These are phyloP conservation scores for Plasmopara muralis DNA, from an alignment of 352 stramenopile genomes.

Conservation along the genomic window DNA sequence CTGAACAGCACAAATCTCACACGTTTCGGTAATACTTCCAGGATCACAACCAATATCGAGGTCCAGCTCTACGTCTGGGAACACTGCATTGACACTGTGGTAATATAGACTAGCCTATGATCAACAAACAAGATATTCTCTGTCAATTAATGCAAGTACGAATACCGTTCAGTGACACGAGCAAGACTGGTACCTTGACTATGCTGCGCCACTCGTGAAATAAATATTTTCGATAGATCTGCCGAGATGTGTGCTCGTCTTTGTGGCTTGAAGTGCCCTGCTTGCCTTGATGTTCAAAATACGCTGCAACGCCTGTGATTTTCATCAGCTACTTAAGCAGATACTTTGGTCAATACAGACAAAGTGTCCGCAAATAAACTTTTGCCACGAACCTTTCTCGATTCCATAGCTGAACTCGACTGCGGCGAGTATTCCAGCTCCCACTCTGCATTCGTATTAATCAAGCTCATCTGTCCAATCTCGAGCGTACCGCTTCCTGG, in stretches of 20 bases:
- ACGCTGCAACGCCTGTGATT: conserved; percentile 57
- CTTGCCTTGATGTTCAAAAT: conserved; percentile 56
- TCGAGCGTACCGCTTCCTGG: conserved; percentile 63
- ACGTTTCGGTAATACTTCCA: conserved; percentile 23
- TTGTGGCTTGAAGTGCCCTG: conserved; percentile 1
- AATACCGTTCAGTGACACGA: background rate
- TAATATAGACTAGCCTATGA: conserved; percentile 61
- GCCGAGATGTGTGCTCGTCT: conserved; percentile 1
- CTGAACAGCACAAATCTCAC: conserved; percentile 31
- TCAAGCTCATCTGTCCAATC: conserved; percentile 52
- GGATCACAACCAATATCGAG: conserved; percentile 45
- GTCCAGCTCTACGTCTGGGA: conserved; percentile 77
- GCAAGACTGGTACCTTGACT: conserved; percentile 44
- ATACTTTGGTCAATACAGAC: background rate
- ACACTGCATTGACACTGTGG: conserved; percentile 64
- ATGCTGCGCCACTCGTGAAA: conserved; percentile 80
- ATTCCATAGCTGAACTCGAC: conserved; percentile 70
- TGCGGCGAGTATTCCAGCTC: conserved; percentile 67
- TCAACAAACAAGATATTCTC: conserved; percentile 3
- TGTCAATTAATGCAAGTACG: conserved; percentile 4
- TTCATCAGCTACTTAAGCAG: conserved; percentile 41
- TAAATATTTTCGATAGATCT: conserved; percentile 55
- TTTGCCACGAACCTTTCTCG: conserved; percentile 49
- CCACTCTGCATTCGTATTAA: conserved; percentile 76
- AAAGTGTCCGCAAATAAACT: background rate